A percentile compares a stretch with the other conserved stretches of the same genome.
These are phyloP conservation scores for Domatiomyces globalis DNA, from an alignment of 2,329 filamentous ascomycete species.

Conservation along the genomic window DNA sequence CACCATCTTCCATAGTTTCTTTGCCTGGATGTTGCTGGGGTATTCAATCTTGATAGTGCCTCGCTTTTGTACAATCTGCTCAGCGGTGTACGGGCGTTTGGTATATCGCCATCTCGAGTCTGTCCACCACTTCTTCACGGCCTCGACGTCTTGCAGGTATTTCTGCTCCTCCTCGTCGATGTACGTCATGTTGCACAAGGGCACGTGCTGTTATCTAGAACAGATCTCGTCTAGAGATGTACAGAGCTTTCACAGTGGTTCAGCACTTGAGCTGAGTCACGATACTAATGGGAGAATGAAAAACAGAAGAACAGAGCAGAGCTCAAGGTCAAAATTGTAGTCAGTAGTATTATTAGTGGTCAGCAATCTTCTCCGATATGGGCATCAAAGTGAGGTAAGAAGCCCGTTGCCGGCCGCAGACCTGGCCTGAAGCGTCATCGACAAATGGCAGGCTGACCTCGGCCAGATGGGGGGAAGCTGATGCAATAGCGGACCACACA, in stretches of 20 bases:
- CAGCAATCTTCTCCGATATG: not conserved
- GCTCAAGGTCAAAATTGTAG: no score
- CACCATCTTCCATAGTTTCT: constrained; percentile 88
- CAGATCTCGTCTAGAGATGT: not conserved
- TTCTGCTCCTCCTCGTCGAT: constrained; percentile 55
- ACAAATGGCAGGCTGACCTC: not conserved
- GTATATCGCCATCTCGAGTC: constrained; percentile 87
- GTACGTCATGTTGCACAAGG: constrained; percentile 25
- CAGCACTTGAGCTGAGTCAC: not conserved
- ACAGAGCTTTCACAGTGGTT: not conserved
- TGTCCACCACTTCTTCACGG: constrained; percentile 88
- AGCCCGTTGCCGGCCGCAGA: not conserved
- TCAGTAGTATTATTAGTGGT: not conserved
- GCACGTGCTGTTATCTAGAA: not conserved
- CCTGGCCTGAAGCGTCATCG: not conserved
- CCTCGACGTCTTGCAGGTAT: constrained; percentile 69
- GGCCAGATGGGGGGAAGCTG: not conserved
- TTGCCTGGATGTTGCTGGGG: constrained; percentile 72
- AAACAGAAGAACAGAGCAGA: not conserved
- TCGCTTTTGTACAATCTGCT: constrained; percentile 92
- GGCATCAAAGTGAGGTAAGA: not conserved
- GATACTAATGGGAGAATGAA: not conserved
- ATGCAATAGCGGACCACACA: not conserved
- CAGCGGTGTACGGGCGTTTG: constrained; percentile 81
- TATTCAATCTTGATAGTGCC: constrained; percentile 85